A percentile compares a stretch with the other conserved stretches of the same genome.
phyloP scores from a whole-genome alignment of 805 yeast genomes.

The Kodamaea jinghongensis region DNA sequence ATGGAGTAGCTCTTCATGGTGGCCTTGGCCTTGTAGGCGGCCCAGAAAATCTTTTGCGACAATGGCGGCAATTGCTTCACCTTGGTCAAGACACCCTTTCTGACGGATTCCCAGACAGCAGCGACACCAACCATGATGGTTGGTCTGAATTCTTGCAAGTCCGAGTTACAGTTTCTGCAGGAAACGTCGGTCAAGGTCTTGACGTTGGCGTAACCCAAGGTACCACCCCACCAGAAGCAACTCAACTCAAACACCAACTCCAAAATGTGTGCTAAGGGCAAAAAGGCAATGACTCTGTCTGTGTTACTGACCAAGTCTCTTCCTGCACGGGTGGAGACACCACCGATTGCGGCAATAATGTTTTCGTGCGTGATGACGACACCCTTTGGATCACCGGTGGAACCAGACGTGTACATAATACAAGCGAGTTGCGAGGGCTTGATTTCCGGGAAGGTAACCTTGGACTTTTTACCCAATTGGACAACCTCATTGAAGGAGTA shows the following conservation, averaged over 20 bases:
- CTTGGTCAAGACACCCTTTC: conserved; percentile 85
- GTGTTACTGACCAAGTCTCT: conserved; percentile 45
- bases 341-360: conserved; percentile 83
- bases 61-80: conserved; percentile 62
- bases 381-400: conserved; percentile 85
- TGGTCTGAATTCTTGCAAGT: conserved; percentile 82
- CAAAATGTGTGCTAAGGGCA: conserved; percentile 95
- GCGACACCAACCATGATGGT: conserved; percentile 98
- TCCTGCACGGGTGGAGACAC: conserved; percentile 65
- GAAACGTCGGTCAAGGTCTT: conserved; percentile 85
- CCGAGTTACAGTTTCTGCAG: conserved; percentile 82
- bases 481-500: conserved; percentile 63
- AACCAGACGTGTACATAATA: conserved; percentile 86
- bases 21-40: conserved; percentile 73
- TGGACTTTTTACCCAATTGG: conserved; percentile 48
- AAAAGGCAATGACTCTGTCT: conserved; percentile 81
- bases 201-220: conserved; percentile 86
- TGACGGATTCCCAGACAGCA: conserved; percentile 95
- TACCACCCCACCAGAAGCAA: conserved; percentile 84
- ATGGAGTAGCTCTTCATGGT: conserved; percentile 60
- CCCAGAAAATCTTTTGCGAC: conserved; percentile 84
- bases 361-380: conserved; percentile 66
- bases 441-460: conserved; percentile 1
- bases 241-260: conserved; percentile 86
- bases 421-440: conserved; percentile 61